Evolutionary conservation across 202 grass and related monocot species (phyloP), one percentile per base, ranked within the genome.

Genomic region (Cymbopogon flexuosus): DNA sequence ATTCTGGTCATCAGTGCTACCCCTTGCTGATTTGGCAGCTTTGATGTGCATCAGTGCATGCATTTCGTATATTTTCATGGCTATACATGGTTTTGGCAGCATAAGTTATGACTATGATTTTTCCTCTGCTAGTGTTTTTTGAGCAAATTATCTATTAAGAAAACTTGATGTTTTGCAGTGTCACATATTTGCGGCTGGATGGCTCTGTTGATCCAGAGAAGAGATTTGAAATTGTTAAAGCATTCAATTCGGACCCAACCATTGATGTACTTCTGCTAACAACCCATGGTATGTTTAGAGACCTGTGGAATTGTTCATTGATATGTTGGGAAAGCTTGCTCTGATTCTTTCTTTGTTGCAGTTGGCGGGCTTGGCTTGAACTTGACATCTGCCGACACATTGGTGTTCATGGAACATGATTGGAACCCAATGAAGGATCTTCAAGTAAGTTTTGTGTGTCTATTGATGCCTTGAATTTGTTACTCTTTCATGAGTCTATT

Each of bases 401-500:
- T 98, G 79, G 96, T 98, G 62, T 95, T 99, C 70, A 88, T 95
- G 96, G 92, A 99, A 82, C 96, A 99, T 88, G 96, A 99, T 73
- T 99, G 96, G 96, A 99, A 99, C 67, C 96, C 92, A 39, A 99
- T 99, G 96, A 95, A 88, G 86, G 96, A 99, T 84, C 96, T 95
- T 24, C 96, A 99, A 90, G 96, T 99, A 81, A 24, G 68, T 78
- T 71, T 62, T 70, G 29, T 64, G 63, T 88, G 27, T 27, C 27
- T 27, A 27, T 27, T 80, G 6, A 60, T 65, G 45, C 36, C 36
- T 37, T 10, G 35, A 41, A 22, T 68, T 68, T 0, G 10, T 13
- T 68, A 12, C 16, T 68, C n/a, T 54, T 35, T 5, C 10, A 12
- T 10, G 7, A 37, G 62, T 58, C 2, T 23, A 62, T n/a, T 63